Base-by-base conservation (phyloP, 768 basidiomycete species). In the Mrakia blollopis region DNA sequence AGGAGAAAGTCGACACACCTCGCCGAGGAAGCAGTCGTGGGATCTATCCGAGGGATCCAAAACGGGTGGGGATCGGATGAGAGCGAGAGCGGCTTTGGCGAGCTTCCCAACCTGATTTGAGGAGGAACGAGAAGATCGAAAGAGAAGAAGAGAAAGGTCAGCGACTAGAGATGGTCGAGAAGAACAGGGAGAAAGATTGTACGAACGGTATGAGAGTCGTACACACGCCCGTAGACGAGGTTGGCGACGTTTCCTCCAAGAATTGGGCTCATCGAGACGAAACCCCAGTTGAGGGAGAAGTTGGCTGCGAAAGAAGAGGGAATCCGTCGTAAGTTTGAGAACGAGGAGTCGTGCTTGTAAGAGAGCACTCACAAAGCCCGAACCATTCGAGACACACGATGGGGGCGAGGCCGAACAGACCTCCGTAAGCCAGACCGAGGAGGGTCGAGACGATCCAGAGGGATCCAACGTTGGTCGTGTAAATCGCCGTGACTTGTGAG, bases 321-420 rank as follows among this genome's bases (percentile, higher is more conserved):
- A n/a, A 23, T n/a, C n/a, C n/a, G 39, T 65, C 41, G 75, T 50
- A 35, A 5, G 23, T 23, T 73, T 37, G 18, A 47, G 32, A 44
- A 41, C 37, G 14, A 57, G 10, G 62, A 25, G 65, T 50, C 44
- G 62, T 8, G 37, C 44, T 44, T 11, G 44, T 1, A 44, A 14
- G 44, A 9, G 44, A 6, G 10, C 44, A 80, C 92, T 92, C 85
- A 57, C 57, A n/a, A 80, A 95, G 85, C 10, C 93, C 93, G 80
- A 94, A 95, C 92, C 92, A 94, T 80, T 95, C 94, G 35, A 94
- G 86, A 72, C 88, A 86, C 41, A 95, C 86, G n/a, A 90, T 89
- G 0, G 92, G 91, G 80, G 88, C 86, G 61, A 91, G 84, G 2
- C 90, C 91, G 81, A 92, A 93, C 73, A 89, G 81, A 69, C 88